phyloP scores from a whole-genome alignment of 768 basidiomycete genomes.

The Serendipita indica region DNA sequence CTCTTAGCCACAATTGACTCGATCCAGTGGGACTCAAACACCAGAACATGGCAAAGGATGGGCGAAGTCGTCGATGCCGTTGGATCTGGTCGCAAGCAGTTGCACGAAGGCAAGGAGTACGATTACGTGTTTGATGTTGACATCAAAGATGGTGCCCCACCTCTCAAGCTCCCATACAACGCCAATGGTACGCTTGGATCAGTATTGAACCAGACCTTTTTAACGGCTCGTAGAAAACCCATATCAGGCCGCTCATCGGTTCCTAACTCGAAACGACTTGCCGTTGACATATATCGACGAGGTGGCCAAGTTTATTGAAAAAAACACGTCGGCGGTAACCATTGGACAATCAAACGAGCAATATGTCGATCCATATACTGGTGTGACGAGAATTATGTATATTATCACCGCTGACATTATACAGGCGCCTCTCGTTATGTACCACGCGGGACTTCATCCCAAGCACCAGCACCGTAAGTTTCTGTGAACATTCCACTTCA shows the following conservation, averaged over 20 bases:
- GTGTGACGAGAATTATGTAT: slow-evolving; percentile 24
- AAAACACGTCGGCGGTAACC: slow-evolving; percentile 67
- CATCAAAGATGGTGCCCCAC: slow-evolving; percentile 80
- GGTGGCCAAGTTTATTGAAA: slow-evolving; percentile 86
- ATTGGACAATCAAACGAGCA: slow-evolving; percentile 36
- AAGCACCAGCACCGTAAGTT: not conserved
- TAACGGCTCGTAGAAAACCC: slow-evolving; percentile 58
- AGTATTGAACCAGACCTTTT: not conserved
- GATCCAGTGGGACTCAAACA: slow-evolving; percentile 61
- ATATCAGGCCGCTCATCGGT: slow-evolving; percentile 75
- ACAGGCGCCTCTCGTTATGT: slow-evolving; percentile 46
- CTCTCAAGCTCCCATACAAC: slow-evolving; percentile 90
- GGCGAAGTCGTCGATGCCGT: slow-evolving; percentile 95
- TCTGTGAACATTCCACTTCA: not conserved
- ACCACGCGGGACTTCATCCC: not conserved
- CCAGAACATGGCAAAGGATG: slow-evolving; percentile 73
- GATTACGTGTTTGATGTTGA: slow-evolving; percentile 99
- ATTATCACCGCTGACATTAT: not conserved
- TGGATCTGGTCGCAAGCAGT: slow-evolving; percentile 74
- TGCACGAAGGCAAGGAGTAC: slow-evolving; percentile 89
- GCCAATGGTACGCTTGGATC: slow-evolving; percentile 43
- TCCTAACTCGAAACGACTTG: slow-evolving; percentile 71
- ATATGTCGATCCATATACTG: slow-evolving; percentile 84
- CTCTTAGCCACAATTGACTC: not conserved
- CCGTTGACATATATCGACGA: slow-evolving; percentile 73